Percentiles rank a stretch among this genome's conserved stretches.
Conservation (phyloP, 495 filamentous ascomycete genomes). For the Xylaria longipes region DNA sequence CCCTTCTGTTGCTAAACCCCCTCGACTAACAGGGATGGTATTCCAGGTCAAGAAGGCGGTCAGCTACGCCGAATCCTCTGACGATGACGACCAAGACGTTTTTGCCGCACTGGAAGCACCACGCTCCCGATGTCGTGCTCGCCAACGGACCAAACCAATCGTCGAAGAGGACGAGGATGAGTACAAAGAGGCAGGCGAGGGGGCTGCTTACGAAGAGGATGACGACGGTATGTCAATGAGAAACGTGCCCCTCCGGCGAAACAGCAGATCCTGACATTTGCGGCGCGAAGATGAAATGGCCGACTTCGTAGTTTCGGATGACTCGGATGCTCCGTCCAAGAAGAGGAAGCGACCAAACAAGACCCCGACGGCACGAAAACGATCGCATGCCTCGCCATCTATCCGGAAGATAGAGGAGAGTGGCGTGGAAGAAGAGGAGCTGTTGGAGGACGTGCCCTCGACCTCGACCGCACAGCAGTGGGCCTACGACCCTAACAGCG, state of each 20-base stretch:
- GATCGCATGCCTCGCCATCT: conserved; percentile 57
- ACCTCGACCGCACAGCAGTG: conserved; percentile 82
- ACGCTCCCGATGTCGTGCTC: conserved; percentile 40
- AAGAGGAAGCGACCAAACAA: conserved; percentile 73
- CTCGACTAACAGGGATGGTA: not conserved
- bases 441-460: conserved; percentile 60
- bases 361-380: conserved; percentile 61
- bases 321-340: conserved; percentile 69
- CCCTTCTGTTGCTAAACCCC: not conserved
- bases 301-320: conserved; percentile 87
- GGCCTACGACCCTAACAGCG: conserved; percentile 82
- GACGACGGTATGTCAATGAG: conserved; percentile 52
- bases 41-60: conserved; percentile 59
- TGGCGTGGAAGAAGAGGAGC: conserved; percentile 49
- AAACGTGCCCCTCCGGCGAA: not conserved
- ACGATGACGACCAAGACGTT: conserved; percentile 65
- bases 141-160: conserved; percentile 42
- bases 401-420: conserved; percentile 38
- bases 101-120: conserved; percentile 51
- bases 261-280: conserved; percentile 19
- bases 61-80: conserved; percentile 71
- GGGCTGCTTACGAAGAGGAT: conserved; percentile 61
- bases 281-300: conserved; percentile 69
- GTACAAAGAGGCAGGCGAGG: conserved; percentile 68
- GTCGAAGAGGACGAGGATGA: conserved; percentile 61